Conservation (phyloP, 495 filamentous ascomycete genomes). For the Mytilinidion resinicola region DNA sequence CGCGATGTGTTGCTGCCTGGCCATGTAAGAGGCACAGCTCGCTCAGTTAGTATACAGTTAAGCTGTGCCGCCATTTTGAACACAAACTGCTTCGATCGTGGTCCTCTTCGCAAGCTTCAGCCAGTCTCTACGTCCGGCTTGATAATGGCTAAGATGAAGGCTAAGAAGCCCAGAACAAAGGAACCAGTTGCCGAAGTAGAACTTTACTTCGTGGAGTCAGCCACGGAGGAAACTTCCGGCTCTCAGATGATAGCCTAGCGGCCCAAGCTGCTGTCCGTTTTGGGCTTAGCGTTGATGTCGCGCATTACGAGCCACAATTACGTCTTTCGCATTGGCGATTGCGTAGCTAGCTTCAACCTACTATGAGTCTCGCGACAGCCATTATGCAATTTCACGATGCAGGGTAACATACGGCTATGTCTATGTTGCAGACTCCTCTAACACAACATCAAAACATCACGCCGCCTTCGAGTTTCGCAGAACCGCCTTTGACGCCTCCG, state of each 20-base stretch:
- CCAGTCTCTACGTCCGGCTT: background rate
- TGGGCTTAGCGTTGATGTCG: too few relatives aligned
- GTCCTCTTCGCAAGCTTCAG: background rate
- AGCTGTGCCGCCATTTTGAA: slow-evolving; percentile 2
- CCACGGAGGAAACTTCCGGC: slow-evolving; percentile 2
- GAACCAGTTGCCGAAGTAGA: background rate
- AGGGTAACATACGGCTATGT: slow-evolving; percentile 15
- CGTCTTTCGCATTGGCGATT: too few relatives aligned
- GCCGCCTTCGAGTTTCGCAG: slow-evolving; percentile 4
- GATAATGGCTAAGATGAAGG: background rate
- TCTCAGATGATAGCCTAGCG: slow-evolving; percentile 6
- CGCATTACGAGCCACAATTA: too few relatives aligned
- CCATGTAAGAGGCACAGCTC: background rate
- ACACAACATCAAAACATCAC: slow-evolving; percentile 5
- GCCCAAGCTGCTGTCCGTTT: too few relatives aligned
- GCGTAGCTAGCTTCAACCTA: too few relatives aligned
- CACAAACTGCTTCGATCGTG: background rate
- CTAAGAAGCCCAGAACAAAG: background rate
- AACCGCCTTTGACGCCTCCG: slow-evolving; percentile 11
- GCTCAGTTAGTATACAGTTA: background rate
- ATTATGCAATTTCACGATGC: slow-evolving; percentile 4
- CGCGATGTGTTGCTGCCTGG: too few relatives aligned
- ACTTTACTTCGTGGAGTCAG: background rate
- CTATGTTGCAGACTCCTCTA: background rate
- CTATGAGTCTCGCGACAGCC: background rate